Percentiles rank a stretch among this genome's conserved stretches.
phyloP scores from a whole-genome alignment of 345 rosid genomes.

The Euclidium syriacum region DNA sequence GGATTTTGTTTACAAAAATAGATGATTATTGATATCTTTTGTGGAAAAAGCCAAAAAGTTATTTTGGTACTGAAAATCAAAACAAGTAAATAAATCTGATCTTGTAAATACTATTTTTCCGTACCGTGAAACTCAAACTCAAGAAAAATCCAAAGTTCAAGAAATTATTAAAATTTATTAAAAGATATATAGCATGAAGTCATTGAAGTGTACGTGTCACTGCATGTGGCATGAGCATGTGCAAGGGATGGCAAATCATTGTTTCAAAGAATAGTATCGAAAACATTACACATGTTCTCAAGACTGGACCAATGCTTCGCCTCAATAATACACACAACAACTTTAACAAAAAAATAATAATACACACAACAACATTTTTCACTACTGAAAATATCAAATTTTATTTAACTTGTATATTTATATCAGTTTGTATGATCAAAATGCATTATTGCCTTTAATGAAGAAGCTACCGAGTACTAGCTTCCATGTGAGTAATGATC shows the following conservation, averaged over 20 bases:
- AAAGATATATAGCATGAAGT: background rate
- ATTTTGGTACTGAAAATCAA: background rate
- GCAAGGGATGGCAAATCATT: slow-evolving; percentile 26
- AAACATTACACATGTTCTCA: slow-evolving; percentile 26
- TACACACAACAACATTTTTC: slow-evolving; percentile 5
- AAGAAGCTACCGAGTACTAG: slow-evolving; percentile 8
- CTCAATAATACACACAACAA: slow-evolving; percentile 14
- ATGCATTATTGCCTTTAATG: slow-evolving; percentile 16
- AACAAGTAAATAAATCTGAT: background rate
- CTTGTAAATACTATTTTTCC: background rate
- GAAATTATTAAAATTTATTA: background rate
- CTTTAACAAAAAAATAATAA: too few relatives aligned
- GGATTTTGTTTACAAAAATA: background rate
- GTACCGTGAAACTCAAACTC: background rate
- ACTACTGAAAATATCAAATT: background rate
- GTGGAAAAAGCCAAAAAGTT: background rate
- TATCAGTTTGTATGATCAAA: background rate
- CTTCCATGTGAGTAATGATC: slow-evolving; percentile 6
- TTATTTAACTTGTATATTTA: background rate
- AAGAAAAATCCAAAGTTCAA: background rate
- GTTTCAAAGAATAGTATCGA: slow-evolving; percentile 7
- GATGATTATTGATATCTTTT: background rate
- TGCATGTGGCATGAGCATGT: slow-evolving; percentile 31
- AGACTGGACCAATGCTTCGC: slow-evolving; percentile 25
- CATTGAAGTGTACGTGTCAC: slow-evolving; percentile 17